A percentile compares a stretch with the other conserved stretches of the same genome.
Evolutionary conservation across 2,329 filamentous ascomycete species (phyloP).

Genomic region (Pestalotiopsis sp.): DNA sequence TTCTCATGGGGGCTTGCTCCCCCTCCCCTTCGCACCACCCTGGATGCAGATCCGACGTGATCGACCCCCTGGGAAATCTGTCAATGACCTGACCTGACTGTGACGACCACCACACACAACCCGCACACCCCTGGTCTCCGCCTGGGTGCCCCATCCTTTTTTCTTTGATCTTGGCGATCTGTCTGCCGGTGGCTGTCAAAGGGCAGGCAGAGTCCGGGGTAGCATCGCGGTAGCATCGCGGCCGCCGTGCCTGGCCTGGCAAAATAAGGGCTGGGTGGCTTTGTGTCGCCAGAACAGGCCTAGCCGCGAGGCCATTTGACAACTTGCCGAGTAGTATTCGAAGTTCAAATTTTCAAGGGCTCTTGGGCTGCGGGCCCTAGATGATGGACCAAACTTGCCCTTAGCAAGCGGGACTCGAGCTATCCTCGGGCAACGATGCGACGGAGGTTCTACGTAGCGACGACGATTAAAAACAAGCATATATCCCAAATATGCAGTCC

Average conservation of each 20-base stretch:
- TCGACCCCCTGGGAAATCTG: not conserved
- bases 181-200: not conserved
- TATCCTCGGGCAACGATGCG: too few relatives aligned
- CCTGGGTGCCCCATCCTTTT: not conserved
- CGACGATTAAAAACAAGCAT: too few relatives aligned
- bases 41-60: conserved; percentile 2
- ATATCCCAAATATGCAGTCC: not conserved
- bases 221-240: not conserved
- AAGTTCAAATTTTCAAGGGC: too few relatives aligned
- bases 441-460: too few relatives aligned
- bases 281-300: not conserved
- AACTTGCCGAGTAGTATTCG: too few relatives aligned
- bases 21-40: not conserved
- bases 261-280: not conserved
- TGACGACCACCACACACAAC: not conserved
- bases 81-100: not conserved
- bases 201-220: not conserved
- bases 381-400: too few relatives aligned
- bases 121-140: not conserved
- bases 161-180: not conserved
- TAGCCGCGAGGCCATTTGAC: not conserved
- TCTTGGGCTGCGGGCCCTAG: too few relatives aligned
- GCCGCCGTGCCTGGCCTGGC: not conserved
- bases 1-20: not conserved
- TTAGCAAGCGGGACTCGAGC: too few relatives aligned